Base-by-base conservation (phyloP, 306 rosid genomes). In the Mucuna pruriens region DNA sequence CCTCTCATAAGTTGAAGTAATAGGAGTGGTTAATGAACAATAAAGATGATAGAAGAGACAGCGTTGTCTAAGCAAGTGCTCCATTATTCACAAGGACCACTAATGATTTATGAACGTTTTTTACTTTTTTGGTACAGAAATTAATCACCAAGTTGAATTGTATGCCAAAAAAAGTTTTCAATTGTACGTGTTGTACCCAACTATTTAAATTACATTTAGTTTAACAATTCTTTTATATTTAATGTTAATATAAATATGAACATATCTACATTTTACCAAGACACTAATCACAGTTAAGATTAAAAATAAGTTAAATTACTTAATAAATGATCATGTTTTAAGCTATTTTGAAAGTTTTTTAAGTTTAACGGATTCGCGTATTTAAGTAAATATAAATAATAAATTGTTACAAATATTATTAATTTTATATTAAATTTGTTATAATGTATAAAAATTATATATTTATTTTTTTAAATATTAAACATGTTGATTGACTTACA, bases 11-110 rank as follows among this genome's bases (percentile, higher is more conserved):
- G 3, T 67, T 33, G 45, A 17, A 46, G 4, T 42, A 25, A 60
- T 71, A 57, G 19, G 45, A 71, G 68, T 25, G 77, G 62, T 17
- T 78, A 40, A 71, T 42, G 40, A 63, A 62, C 19, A 77, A 71
- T 42, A 75, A 44, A 73, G 36, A 51, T 15, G 39, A 49, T 75
- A 48, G 38, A 23, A 74, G 78, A 33, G 55, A 40, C 46, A 38
- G 4, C 9, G 10, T 51, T 55, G 19, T 46, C 66, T 36, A 51
- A 33, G 48, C 49, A 76, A 80, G 76, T 62, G 83, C 74, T 82
- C 74, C 77, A 46, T 49, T 51, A 29, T 52, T 76, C 22, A 77
- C 52, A 65, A 77, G 84, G 88, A 82, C 86, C 86, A 82, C 86
- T 15, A 4, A 46, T 25, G 11, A 62, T 15, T 64, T 26, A 71